Evolutionary conservation across 208 protist species (phyloP), one percentile per base, ranked within the genome.

Genomic region (Leishmania aethiopica): DNA sequence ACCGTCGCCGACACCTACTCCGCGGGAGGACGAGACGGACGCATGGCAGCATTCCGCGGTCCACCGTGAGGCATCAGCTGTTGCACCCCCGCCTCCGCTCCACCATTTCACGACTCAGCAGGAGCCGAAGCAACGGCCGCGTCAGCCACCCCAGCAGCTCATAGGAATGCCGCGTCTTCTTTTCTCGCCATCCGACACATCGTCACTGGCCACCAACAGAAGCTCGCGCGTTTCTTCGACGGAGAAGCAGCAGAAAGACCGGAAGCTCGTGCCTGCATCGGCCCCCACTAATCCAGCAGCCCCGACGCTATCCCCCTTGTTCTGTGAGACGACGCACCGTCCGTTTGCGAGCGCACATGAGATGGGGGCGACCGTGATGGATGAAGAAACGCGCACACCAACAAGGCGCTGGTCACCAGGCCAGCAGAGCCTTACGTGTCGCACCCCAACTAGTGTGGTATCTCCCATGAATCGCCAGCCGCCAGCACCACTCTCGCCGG

Each of bases 1-100:
- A 5, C 82, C 82, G 32, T 85, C 77, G 3, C 82, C 73, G 15
- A 85, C 82, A 35, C 77, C 82, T 3, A 85, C 77, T 0, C 72
- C 82, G 40, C 82, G 64, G 13, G 82, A 85, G 1, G 72, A 67
- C 10, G 32, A 17, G 4, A 51, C 70, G 28, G 62, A 69, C 62
- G 32, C 19, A 59, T 57, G 28, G 7, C 25, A 51, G 28, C 22
- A 32, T 13, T 78, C 80, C 3, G 42, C 37, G 1, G 28, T n/a
- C 2, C 73, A 42, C 32, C 28, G 7, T 25, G 13, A 37, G 11
- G 47, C n/a, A 35, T 75, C 45, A 45, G 7, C 71, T 37, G 25
- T 42, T 25, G n/a, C 45, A 32, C 13, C 37, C 42, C 5, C 71
- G 15, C 11, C n/a, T 37, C 10, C 15, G 47, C 42, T 35, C 11